Conservation (phyloP, 2,329 filamentous ascomycete genomes). For the Trichoderma sp. region DNA sequence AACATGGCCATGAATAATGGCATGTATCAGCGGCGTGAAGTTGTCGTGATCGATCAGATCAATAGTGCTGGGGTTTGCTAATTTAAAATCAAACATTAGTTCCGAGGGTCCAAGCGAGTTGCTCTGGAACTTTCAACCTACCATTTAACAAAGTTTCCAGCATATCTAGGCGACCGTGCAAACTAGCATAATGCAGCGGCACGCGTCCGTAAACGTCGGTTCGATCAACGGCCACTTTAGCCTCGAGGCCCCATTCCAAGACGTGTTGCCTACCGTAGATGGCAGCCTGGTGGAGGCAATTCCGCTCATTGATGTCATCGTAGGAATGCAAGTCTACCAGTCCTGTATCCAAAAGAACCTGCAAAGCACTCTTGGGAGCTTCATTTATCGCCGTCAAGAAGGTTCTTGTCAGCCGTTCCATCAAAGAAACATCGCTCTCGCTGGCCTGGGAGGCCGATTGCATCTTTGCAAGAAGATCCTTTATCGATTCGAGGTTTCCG, state of each 20-base stretch:
- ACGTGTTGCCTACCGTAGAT: conserved; percentile 86
- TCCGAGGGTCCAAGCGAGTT: neutral
- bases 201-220: conserved; percentile 93
- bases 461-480: conserved; percentile 78
- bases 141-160: conserved; percentile 68
- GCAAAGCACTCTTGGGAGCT: conserved; percentile 72
- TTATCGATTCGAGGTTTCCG: conserved; percentile 73
- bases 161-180: conserved; percentile 87
- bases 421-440: conserved; percentile 54
- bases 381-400: conserved; percentile 89
- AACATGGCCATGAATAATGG: conserved; percentile 83
- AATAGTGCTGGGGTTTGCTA: conserved; percentile 70
- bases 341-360: conserved; percentile 73
- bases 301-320: conserved; percentile 96
- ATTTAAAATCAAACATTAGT: neutral
- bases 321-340: conserved; percentile 88
- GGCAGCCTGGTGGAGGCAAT: conserved; percentile 93
- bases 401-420: conserved; percentile 80
- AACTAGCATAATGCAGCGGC: conserved; percentile 91
- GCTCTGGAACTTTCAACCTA: conserved; percentile 32
- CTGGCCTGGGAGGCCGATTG: conserved; percentile 51
- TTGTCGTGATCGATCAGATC: conserved; percentile 93
- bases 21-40: conserved; percentile 92
- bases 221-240: conserved; percentile 71
- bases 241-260: conserved; percentile 69